These are phyloP conservation scores for Leptodontidium sp. DNA, from an alignment of 2,329 filamentous ascomycete genomes.

Conservation along the genomic window DNA sequence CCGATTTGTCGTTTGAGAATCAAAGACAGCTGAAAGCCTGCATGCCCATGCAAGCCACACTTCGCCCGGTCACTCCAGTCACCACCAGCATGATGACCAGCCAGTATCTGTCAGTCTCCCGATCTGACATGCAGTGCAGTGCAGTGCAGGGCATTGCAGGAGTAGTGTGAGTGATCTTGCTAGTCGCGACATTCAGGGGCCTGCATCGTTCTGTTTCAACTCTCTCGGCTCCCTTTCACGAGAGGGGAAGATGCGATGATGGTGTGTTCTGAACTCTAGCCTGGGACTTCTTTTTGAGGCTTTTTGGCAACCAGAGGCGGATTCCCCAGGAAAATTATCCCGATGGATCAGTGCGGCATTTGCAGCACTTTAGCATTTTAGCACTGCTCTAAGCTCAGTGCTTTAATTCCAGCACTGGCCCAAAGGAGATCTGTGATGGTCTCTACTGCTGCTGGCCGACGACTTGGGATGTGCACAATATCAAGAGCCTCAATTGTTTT, in stretches of 20 bases:
- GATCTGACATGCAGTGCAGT: background rate
- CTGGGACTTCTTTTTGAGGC: no score
- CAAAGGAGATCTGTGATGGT: background rate
- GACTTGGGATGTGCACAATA: background rate
- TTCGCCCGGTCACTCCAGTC: background rate
- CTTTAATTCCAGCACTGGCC: background rate
- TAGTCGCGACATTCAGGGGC: background rate
- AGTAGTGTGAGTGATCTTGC: background rate
- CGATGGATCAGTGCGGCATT: no score
- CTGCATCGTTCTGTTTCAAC: slow-evolving; percentile 2
- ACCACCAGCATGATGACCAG: background rate
- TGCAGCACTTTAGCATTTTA: no score
- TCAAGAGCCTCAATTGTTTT: background rate
- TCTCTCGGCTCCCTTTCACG: background rate
- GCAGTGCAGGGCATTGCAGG: background rate
- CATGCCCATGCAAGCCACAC: slow-evolving; percentile 5
- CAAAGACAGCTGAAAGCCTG: slow-evolving; percentile 10
- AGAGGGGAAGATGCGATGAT: background rate
- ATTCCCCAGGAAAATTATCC: background rate
- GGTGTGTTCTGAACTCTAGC: no score
- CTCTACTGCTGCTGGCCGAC: background rate
- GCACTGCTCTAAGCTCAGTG: no score
- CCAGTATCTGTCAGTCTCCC: background rate
- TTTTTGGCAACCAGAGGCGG: background rate
- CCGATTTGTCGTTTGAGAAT: background rate